Percentiles rank a stretch among this genome's conserved stretches.
Evolutionary conservation across 441 rosid genomes (phyloP).

Genomic region (Erodium texanum): DNA sequence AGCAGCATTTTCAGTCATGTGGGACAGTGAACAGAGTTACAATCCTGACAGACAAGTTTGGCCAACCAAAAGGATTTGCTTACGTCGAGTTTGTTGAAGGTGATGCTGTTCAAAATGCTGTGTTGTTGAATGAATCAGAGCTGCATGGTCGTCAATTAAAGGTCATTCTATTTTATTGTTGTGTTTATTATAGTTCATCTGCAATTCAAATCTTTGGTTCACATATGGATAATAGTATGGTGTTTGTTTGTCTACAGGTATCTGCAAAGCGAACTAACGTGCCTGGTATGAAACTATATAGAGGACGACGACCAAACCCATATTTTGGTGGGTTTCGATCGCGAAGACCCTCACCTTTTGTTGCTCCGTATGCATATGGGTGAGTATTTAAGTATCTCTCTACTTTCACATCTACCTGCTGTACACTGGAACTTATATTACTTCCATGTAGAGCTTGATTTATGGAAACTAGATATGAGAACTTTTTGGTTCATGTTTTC

Average conservation of each 20-base stretch:
- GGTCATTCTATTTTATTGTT: conserved; percentile 29
- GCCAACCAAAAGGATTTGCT: conserved; percentile 84
- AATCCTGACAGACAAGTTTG: conserved; percentile 44
- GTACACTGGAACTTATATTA: too few relatives aligned
- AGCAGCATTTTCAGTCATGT: conserved; percentile 24
- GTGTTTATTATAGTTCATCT: conserved; percentile 3
- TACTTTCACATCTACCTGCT: too few relatives aligned
- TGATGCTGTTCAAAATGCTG: conserved; percentile 65
- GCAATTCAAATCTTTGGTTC: conserved; percentile 6
- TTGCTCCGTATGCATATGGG: not conserved
- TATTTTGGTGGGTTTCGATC: conserved; percentile 2
- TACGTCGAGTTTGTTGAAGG: conserved; percentile 68
- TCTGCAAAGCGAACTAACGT: conserved; percentile 8
- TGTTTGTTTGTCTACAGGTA: not conserved
- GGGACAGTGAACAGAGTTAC: not conserved
- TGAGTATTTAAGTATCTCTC: not conserved
- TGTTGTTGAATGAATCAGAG: conserved; percentile 62
- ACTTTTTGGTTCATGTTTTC: not conserved
- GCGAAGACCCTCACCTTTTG: conserved; percentile 6
- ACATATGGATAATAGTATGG: conserved; percentile 1
- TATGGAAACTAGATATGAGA: not conserved
- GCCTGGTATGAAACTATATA: conserved; percentile 2
- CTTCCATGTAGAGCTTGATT: not conserved
- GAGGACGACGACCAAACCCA: not conserved
- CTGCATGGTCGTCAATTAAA: conserved; percentile 73